Evolutionary conservation across 306 rosid species (phyloP).

Genomic region (Astragalus membranaceus): DNA sequence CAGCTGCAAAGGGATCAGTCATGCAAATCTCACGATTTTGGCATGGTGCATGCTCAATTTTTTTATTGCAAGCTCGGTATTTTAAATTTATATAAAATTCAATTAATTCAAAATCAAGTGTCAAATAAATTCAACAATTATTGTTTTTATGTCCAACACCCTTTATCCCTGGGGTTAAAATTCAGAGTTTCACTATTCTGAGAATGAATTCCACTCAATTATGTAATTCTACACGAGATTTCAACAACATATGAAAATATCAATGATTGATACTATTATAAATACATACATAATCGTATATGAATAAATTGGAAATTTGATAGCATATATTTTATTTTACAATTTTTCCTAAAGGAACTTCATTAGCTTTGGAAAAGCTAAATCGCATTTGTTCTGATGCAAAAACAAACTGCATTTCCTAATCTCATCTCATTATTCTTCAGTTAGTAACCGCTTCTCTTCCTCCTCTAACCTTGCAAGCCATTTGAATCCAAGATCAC

Average conservation of each 20-base stretch:
- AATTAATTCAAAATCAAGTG: not conserved
- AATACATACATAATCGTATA: not conserved
- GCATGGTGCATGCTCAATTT: not conserved
- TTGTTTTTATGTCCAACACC: too few species aligned
- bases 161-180: too few species aligned
- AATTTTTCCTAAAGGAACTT: not conserved
- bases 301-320: not conserved
- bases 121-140: not conserved
- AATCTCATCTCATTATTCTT: not conserved
- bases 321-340: not conserved
- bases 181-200: too few species aligned
- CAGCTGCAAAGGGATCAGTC: not conserved
- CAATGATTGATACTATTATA: not conserved
- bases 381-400: not conserved
- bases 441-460: conserved; percentile 43
- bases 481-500: conserved; percentile 89
- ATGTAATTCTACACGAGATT: not conserved
- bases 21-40: not conserved
- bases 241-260: not conserved
- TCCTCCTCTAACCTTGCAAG: conserved; percentile 76
- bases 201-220: too few species aligned
- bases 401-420: not conserved
- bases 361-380: not conserved
- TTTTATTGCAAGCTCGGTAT: not conserved
- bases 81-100: too few species aligned